Evolutionary conservation across 177 flowering plant genomes (phyloP).

Genomic region (Vitis hybrid): DNA sequence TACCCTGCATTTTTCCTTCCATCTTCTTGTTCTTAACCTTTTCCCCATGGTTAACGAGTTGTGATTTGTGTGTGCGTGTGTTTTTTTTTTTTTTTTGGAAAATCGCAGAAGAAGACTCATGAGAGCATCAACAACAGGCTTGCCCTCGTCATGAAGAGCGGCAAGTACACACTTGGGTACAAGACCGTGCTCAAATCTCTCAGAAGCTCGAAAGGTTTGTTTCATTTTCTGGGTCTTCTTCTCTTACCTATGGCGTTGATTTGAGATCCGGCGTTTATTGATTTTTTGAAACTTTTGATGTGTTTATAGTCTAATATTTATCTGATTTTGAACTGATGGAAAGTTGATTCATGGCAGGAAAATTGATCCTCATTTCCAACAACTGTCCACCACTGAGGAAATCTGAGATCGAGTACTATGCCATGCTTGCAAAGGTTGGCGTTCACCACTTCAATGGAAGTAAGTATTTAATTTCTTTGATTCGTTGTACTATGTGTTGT

Average conservation of each 20-base stretch:
- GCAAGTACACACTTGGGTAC: constrained; percentile 69
- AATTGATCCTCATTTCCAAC: constrained; percentile 49
- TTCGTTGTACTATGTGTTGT: no score
- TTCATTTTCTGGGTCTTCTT: no score
- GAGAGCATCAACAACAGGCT: constrained; percentile 41
- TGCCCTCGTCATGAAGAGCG: constrained; percentile 50
- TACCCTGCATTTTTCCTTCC: no score
- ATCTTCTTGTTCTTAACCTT: no score
- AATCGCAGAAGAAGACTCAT: constrained; percentile 38
- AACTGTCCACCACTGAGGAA: constrained; percentile 60
- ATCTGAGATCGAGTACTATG: constrained; percentile 67
- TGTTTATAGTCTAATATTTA: no score
- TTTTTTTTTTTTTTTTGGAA: no score
- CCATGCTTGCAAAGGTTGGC: constrained; percentile 56
- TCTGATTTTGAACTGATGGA: no score
- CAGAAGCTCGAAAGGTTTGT: constrained; percentile 50
- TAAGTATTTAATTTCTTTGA: constrained; percentile 22
- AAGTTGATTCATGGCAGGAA: constrained; percentile 23
- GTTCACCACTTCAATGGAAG: constrained; percentile 66
- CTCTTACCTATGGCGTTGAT: background rate
- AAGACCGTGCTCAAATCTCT: constrained; percentile 68
- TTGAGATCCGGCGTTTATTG: no score
- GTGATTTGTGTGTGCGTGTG: background rate
- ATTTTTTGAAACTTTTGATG: no score
- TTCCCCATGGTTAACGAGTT: no score